Percentiles rank a stretch among this genome's conserved stretches.
Conservation (phyloP, 2,329 filamentous ascomycete species). For the Botryosphaeria dothidea region DNA sequence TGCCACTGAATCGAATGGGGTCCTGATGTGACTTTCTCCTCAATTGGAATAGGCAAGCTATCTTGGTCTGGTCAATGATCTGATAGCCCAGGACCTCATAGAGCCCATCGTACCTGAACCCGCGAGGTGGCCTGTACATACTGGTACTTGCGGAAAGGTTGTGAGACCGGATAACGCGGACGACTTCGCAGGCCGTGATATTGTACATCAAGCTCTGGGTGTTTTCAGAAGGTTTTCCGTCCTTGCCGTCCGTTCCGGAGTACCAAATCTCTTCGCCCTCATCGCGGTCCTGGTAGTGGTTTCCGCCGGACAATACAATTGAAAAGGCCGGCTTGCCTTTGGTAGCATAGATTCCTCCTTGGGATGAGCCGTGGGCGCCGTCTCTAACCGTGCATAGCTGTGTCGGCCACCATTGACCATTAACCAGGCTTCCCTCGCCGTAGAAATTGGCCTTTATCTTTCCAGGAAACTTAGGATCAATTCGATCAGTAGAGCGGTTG, state of each 20-base stretch:
- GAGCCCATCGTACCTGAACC: slow-evolving; percentile 60
- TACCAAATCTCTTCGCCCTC: slow-evolving; percentile 53
- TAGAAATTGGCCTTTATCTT: slow-evolving; percentile 32
- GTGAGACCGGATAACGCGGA: slow-evolving; percentile 54
- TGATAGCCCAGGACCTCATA: slow-evolving; percentile 49
- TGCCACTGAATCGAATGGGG: slow-evolving; percentile 48
- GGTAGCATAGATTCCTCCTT: slow-evolving; percentile 55
- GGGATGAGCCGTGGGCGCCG: slow-evolving; percentile 53
- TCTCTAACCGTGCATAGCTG: slow-evolving; percentile 54
- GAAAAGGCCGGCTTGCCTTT: slow-evolving; percentile 51
- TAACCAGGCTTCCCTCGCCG: slow-evolving; percentile 44
- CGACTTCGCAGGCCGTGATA: slow-evolving; percentile 33
- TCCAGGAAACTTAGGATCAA: slow-evolving; percentile 28
- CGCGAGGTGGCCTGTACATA: slow-evolving; percentile 46
- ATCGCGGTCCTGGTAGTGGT: slow-evolving; percentile 51
- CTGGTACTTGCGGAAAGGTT: slow-evolving; percentile 38
- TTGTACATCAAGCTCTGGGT: slow-evolving; percentile 49
- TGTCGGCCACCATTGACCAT: slow-evolving; percentile 57
- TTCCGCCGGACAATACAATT: slow-evolving; percentile 53
- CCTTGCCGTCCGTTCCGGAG: slow-evolving; percentile 50
- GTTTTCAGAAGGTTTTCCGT: slow-evolving; percentile 32
- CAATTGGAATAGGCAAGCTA: slow-evolving; percentile 52
- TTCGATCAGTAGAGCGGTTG: slow-evolving; percentile 29
- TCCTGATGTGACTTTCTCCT: slow-evolving; percentile 45
- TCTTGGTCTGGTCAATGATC: slow-evolving; percentile 41